Evolutionary conservation across 768 basidiomycete species (phyloP), one percentile per base, ranked within the genome.

Genomic region (Trametes cingulata): DNA sequence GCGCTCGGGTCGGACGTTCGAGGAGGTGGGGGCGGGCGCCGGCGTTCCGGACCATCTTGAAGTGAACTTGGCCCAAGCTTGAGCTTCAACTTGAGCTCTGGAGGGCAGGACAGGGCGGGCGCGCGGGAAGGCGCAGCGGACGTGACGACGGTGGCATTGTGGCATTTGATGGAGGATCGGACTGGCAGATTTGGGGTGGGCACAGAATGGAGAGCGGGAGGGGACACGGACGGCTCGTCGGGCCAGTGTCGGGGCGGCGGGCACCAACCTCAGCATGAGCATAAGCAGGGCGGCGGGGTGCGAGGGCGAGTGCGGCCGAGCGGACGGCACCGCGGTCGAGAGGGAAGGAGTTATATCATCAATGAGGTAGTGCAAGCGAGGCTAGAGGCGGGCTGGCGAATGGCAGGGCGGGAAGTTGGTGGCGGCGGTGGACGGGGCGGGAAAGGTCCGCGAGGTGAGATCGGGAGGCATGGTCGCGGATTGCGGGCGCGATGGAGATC

Each of bases 141-240:
- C 20, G 52, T 60, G 59, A 60, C 59, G 59, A 40, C 27, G 59
- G 59, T 60, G 59, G 59, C 57, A 33, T 57, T 35, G 50, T 47
- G 48, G 56, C 49, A 40, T 39, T 33, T 9, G 48, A 33, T 33
- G 48, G 14, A 19, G 56, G 14, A 25, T 19, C 39, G 37, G 37
- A 37, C n/a, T 41, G 56, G 10, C 48, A 50, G 43, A 51, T 50
- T 17, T 35, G 56, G 55, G 55, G 55, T 56, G 17, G 2, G 47
- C 6, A n/a, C 14, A 40, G 17, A 48, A 56, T 56, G 55, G 39
- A 56, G 39, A 40, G 51, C 36, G 37, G 24, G 20, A 24, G 14
- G 24, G 17, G 13, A 36, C n/a, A n/a, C n/a, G 39, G 27, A n/a
- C 10, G 37, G n/a, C n/a, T n/a, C n/a, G n/a, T n/a, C n/a, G 24